Evolutionary conservation across 169 alveolate species (phyloP).

Genomic region (Cryptosporidium ryanae): DNA sequence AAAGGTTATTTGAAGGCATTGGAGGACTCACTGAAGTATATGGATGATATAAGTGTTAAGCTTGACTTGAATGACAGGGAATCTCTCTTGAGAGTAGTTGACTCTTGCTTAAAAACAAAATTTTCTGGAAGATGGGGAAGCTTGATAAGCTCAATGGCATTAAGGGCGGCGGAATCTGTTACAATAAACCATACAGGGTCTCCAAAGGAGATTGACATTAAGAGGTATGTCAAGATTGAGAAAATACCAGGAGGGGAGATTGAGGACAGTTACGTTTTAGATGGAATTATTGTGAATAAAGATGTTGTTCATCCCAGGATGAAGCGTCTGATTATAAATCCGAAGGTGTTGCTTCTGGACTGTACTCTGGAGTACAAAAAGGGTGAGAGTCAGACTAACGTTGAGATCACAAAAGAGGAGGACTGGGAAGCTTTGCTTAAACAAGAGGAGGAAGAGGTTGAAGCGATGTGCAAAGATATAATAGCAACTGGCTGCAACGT

Average conservation of each 20-base stretch:
- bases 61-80: conserved; percentile 89
- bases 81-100: conserved; percentile 85
- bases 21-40: conserved; percentile 88
- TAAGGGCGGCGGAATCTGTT: conserved; percentile 93
- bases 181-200: conserved; percentile 82
- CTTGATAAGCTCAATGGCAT: conserved; percentile 92
- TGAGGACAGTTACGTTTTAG: conserved; percentile 94
- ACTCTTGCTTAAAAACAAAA: conserved; percentile 92
- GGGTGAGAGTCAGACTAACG: conserved; percentile 97
- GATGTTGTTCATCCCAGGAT: conserved; percentile 98
- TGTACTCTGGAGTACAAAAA: conserved; percentile 99
- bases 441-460: conserved; percentile 97
- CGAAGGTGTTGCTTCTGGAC: conserved; percentile 93
- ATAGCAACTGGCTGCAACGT: conserved; percentile 95
- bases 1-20: conserved; percentile 94
- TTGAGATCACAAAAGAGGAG: conserved; percentile 96
- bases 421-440: conserved; percentile 94
- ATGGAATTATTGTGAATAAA: conserved; percentile 97
- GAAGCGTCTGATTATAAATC: conserved; percentile 94
- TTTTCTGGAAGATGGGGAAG: conserved; percentile 95
- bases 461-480: conserved; percentile 95
- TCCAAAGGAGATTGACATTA: conserved; percentile 92
- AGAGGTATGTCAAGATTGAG: conserved; percentile 96
- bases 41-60: conserved; percentile 89
- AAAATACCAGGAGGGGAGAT: conserved; percentile 99